Conservation (phyloP, 345 rosid genomes). For the Arabidopsis thaliana region DNA sequence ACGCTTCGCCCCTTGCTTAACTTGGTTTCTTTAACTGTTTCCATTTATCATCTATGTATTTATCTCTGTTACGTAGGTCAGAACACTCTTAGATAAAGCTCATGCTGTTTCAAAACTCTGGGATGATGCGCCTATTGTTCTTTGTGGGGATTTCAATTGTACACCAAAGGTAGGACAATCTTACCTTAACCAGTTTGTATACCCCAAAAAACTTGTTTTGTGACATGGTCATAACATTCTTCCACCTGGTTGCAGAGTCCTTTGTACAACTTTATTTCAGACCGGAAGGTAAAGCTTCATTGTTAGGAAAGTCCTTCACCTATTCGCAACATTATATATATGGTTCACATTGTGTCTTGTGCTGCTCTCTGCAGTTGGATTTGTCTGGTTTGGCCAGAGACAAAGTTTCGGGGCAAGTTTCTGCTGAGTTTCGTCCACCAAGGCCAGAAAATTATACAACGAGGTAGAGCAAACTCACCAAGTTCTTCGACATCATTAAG, state of each 20-base stretch:
- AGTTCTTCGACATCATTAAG: slow-evolving; percentile 31
- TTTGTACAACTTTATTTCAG: slow-evolving; percentile 81
- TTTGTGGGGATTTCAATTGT: slow-evolving; percentile 95
- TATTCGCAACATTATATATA: slow-evolving; percentile 8
- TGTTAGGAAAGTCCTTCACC: slow-evolving; percentile 25
- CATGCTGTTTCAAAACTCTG: slow-evolving; percentile 74
- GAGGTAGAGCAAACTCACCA: slow-evolving; percentile 50
- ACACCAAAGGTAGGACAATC: slow-evolving; percentile 77
- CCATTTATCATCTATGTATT: slow-evolving; percentile 20
- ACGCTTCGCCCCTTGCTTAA: slow-evolving; percentile 3
- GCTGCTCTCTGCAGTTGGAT: slow-evolving; percentile 62
- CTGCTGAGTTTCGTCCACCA: slow-evolving; percentile 58
- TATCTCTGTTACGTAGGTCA: slow-evolving; percentile 57
- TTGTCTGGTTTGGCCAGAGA: slow-evolving; percentile 74
- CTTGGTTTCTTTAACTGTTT: background rate
- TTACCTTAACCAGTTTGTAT: slow-evolving; percentile 25
- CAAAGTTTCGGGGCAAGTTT: slow-evolving; percentile 89
- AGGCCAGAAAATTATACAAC: slow-evolving; percentile 45
- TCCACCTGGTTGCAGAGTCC: slow-evolving; percentile 74
- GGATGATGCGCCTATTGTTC: slow-evolving; percentile 89
- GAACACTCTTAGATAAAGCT: slow-evolving; percentile 78
- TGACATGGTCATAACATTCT: slow-evolving; percentile 30
- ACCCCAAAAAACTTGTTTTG: slow-evolving; percentile 8
- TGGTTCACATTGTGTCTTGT: slow-evolving; percentile 28
- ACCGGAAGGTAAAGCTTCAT: slow-evolving; percentile 67